These are phyloP conservation scores for Pinus tabuliformis DNA, from an alignment of 75 land plant species.

Conservation along the genomic window DNA sequence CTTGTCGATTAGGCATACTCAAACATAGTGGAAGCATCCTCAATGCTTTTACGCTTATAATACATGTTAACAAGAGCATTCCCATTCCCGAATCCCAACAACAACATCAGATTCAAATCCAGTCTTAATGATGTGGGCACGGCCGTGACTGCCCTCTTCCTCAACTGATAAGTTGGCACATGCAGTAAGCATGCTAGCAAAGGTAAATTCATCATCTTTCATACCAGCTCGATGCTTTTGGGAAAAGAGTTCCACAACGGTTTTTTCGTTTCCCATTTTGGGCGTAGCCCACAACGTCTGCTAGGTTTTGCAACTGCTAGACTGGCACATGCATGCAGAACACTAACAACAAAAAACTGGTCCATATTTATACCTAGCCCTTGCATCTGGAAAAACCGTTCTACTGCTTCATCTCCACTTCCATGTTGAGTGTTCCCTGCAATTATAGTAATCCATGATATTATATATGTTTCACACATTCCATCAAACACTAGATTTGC, in stretches of 20 bases:
- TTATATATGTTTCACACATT: neutral
- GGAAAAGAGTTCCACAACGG: slow-evolving; percentile 18
- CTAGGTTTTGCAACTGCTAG: slow-evolving; percentile 16
- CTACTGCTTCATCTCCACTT: slow-evolving; percentile 10
- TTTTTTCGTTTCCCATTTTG: slow-evolving; percentile 19
- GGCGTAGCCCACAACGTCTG: slow-evolving; percentile 36
- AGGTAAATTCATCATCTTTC: neutral
- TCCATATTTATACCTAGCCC: neutral
- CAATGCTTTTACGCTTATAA: slow-evolving; percentile 8
- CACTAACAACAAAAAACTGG: neutral
- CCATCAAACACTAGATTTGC: neutral
- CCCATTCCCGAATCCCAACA: slow-evolving; percentile 9
- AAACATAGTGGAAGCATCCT: slow-evolving; percentile 4
- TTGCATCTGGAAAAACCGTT: slow-evolving; percentile 30
- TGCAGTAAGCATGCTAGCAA: neutral
- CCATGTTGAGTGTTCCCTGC: slow-evolving; percentile 9
- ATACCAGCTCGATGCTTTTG: neutral
- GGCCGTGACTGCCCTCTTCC: slow-evolving; percentile 8
- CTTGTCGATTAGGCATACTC: neutral
- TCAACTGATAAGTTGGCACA: slow-evolving; percentile 12
- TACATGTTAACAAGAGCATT: slow-evolving; percentile 28
- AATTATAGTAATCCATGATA: slow-evolving; percentile 41
- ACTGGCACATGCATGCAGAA: slow-evolving; percentile 5
- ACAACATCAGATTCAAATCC: slow-evolving; percentile 11
- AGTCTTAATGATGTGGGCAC: slow-evolving; percentile 8